A percentile compares a stretch with the other conserved stretches of the same genome.
Evolutionary conservation across 2,329 filamentous ascomycete species (phyloP).

Genomic region (Cercospora janseana): DNA sequence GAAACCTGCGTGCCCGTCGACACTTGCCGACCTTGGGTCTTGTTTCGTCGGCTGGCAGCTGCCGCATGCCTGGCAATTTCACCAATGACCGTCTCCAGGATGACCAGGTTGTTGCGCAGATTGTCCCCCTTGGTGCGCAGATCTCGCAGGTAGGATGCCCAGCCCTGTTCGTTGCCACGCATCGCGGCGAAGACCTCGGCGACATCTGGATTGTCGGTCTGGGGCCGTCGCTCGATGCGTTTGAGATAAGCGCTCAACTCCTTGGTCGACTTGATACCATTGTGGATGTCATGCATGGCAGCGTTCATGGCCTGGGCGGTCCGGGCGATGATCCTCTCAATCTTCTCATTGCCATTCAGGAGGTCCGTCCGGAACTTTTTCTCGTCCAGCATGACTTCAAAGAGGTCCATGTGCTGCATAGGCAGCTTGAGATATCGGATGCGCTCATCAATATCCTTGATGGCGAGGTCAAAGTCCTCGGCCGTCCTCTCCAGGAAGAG

Average conservation of each 20-base stretch:
- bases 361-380: slow-evolving; percentile 78
- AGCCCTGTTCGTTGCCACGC: slow-evolving; percentile 88
- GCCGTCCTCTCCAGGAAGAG: slow-evolving; percentile 82
- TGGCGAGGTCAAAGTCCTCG: slow-evolving; percentile 78
- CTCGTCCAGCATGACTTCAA: slow-evolving; percentile 85
- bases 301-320: slow-evolving; percentile 75
- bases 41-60: slow-evolving; percentile 72
- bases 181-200: slow-evolving; percentile 81
- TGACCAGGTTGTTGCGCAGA: slow-evolving; percentile 67
- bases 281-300: slow-evolving; percentile 72
- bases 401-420: slow-evolving; percentile 75
- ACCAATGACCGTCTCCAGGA: slow-evolving; percentile 72
- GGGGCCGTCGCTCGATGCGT: slow-evolving; percentile 54
- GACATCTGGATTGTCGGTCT: slow-evolving; percentile 59
- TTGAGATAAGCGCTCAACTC: slow-evolving; percentile 75
- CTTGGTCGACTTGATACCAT: slow-evolving; percentile 72
- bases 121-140: slow-evolving; percentile 70
- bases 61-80: slow-evolving; percentile 86
- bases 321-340: slow-evolving; percentile 82
- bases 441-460: slow-evolving; percentile 74
- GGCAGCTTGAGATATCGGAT: slow-evolving; percentile 78
- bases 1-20: slow-evolving; percentile 14
- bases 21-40: slow-evolving; percentile 22
- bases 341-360: slow-evolving; percentile 81
- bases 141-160: slow-evolving; percentile 75